Conservation (phyloP, 2,329 filamentous ascomycete species). For the Pseudogymnoascus destructans region DNA sequence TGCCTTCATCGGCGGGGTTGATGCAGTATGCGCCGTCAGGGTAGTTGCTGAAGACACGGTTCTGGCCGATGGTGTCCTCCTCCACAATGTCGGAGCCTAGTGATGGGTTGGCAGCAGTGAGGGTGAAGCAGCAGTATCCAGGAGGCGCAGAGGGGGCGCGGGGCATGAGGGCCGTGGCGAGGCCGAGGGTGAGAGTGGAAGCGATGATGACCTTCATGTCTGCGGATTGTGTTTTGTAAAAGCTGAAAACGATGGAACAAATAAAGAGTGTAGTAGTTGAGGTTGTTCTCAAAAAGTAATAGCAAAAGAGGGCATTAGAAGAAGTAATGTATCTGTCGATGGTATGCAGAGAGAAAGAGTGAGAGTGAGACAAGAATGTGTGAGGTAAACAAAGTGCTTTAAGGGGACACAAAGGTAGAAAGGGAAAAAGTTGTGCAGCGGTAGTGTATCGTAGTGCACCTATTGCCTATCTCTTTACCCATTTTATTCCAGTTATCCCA, state of each 20-base stretch:
- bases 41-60: conserved; percentile 19
- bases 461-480: conserved; percentile 1
- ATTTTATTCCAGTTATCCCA: background rate
- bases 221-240: background rate
- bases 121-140: conserved; percentile 19
- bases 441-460: conserved; percentile 4
- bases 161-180: conserved; percentile 15
- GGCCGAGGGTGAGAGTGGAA: conserved; percentile 11
- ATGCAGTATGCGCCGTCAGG: conserved; percentile 19
- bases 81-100: conserved; percentile 14
- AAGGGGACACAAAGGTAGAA: conserved; percentile 1
- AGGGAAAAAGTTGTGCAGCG: background rate
- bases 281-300: background rate
- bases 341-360: background rate
- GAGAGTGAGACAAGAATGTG: background rate
- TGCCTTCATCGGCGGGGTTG: conserved; percentile 10
- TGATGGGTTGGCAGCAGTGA: conserved; percentile 17
- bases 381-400: conserved; percentile 3
- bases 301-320: background rate
- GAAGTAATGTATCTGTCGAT: background rate
- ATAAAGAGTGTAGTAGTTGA: background rate
- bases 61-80: conserved; percentile 19
- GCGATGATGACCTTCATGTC: conserved; percentile 8
- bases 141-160: conserved; percentile 13
- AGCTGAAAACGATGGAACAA: background rate